These are phyloP conservation scores for Stephania cephalantha DNA, from an alignment of 164 flowering plant species.

Conservation along the genomic window DNA sequence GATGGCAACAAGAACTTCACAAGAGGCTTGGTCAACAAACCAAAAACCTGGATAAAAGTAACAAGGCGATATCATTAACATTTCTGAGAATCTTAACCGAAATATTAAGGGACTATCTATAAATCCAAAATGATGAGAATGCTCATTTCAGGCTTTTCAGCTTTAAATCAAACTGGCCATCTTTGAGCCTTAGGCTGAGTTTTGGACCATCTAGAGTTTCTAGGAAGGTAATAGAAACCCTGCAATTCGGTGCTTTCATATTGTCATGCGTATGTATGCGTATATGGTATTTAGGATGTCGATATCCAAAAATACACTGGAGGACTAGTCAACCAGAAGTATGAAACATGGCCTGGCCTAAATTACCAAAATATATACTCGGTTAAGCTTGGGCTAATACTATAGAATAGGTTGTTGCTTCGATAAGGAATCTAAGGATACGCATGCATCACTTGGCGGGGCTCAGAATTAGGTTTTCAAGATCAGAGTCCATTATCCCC, in stretches of 20 bases:
- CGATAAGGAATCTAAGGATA: neutral
- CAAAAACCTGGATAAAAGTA: conserved; percentile 41
- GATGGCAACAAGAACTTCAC: conserved; percentile 53
- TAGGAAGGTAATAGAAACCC: neutral
- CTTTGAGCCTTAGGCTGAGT: neutral
- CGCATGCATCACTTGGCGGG: neutral
- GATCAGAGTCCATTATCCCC: neutral
- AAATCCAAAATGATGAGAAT: neutral
- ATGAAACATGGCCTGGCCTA: neutral
- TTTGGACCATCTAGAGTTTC: neutral
- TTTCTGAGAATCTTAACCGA: neutral
- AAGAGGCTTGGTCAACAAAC: conserved; percentile 79
- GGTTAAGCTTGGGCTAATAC: neutral
- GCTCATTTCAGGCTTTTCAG: neutral
- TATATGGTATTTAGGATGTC: neutral
- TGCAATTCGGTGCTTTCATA: neutral
- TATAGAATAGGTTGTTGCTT: neutral
- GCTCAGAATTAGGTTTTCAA: neutral
- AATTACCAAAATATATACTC: neutral
- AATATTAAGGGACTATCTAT: neutral
- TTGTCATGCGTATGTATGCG: neutral
- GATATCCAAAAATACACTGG: neutral
- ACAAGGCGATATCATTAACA: neutral
- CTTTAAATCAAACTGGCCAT: neutral
- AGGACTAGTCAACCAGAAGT: neutral